A percentile compares a stretch with the other conserved stretches of the same genome.
Evolutionary conservation across 176 grass and related monocot species (phyloP).

Genomic region (Carex pumila): DNA sequence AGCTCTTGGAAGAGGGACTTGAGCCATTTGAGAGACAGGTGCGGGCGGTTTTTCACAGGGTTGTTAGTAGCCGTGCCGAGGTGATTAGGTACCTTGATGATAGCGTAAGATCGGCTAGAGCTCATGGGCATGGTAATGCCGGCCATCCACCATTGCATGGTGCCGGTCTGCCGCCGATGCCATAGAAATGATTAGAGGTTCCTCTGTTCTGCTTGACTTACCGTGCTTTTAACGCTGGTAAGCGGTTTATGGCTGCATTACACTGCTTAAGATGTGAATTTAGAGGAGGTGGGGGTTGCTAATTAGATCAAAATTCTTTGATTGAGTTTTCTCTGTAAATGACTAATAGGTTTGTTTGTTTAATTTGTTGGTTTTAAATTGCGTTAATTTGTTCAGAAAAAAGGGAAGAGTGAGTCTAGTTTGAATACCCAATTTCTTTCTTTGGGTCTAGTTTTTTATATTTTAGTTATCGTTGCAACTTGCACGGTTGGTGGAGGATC

Average conservation of each 20-base stretch:
- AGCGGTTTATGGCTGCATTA: background rate
- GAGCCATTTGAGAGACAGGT: constrained; percentile 69
- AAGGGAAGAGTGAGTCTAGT: background rate
- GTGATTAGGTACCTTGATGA: constrained; percentile 47
- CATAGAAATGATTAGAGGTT: background rate
- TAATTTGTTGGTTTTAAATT: constrained; percentile 15
- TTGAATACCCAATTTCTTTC: background rate
- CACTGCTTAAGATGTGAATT: background rate
- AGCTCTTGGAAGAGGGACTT: constrained; percentile 56
- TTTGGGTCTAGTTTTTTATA: background rate
- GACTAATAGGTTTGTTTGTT: constrained; percentile 16
- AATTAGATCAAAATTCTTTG: constrained; percentile 21
- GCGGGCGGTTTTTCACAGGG: constrained; percentile 69
- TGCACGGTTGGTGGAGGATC: background rate
- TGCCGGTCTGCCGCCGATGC: background rate
- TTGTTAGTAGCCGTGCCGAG: constrained; percentile 55
- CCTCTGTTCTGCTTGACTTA: background rate
- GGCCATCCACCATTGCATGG: constrained; percentile 2
- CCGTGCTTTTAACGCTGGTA: background rate
- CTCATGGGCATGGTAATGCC: constrained; percentile 3
- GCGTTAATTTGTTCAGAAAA: background rate
- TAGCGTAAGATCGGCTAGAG: constrained; percentile 23
- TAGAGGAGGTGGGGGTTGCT: background rate
- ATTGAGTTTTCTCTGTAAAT: constrained; percentile 25
- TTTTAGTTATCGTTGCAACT: background rate